Percentiles rank a stretch among this genome's conserved stretches.
These are phyloP conservation scores for Plasmodium gonderi DNA, from an alignment of 169 alveolate genomes.

Conservation along the genomic window DNA sequence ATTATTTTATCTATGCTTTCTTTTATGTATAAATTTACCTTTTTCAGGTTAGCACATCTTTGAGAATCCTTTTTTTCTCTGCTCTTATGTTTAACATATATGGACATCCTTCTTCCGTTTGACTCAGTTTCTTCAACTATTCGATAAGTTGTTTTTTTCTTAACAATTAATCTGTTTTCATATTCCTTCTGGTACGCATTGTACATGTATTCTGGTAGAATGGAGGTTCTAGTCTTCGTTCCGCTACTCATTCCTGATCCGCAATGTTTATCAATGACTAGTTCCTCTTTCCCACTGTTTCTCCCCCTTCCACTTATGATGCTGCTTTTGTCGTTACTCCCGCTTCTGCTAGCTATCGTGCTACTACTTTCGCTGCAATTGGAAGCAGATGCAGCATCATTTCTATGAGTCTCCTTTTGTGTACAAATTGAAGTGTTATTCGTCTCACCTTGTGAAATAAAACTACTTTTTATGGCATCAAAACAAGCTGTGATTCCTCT, in stretches of 20 bases:
- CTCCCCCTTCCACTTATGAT: not conserved
- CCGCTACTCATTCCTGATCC: not conserved
- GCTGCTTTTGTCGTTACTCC: not conserved
- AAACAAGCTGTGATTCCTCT: not conserved
- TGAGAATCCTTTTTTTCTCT: not conserved
- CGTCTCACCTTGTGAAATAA: not conserved
- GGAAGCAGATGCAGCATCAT: not conserved
- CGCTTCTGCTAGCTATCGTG: not conserved
- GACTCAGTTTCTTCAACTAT: not conserved
- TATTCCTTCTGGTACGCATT: conserved; percentile 33
- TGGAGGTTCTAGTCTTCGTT: not conserved
- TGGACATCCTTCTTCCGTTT: not conserved
- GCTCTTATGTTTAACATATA: not conserved
- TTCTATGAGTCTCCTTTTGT: not conserved
- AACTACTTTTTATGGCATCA: not conserved
- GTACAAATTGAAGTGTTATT: not conserved
- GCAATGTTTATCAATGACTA: not conserved
- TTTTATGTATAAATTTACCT: conserved; percentile 42
- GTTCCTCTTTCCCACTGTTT: not conserved
- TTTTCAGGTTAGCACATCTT: not conserved
- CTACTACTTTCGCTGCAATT: not conserved
- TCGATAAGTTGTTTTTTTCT: conserved; percentile 21
- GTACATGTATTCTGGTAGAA: conserved; percentile 62
- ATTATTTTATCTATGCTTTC: conserved; percentile 74
- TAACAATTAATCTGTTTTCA: conserved; percentile 54